Conservation (phyloP, 108 stramenopile genomes). For the Schizochytrium sp. region DNA sequence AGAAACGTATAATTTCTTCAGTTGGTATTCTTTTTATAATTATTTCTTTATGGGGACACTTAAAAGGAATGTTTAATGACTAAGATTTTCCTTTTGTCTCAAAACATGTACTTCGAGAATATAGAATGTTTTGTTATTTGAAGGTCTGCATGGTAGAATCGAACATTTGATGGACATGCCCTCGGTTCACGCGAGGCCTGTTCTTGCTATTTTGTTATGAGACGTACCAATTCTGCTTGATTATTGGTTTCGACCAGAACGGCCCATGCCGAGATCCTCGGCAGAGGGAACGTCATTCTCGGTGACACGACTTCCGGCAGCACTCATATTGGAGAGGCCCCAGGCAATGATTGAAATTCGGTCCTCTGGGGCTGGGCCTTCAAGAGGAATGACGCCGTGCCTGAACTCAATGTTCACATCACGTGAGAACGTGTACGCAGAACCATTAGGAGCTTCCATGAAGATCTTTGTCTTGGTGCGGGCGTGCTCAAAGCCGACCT, state of each 20-base stretch:
- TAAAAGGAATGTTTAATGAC: no score
- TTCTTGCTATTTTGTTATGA: not conserved
- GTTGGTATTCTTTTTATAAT: no score
- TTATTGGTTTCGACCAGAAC: not conserved
- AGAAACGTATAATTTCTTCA: no score
- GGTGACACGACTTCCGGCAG: not conserved
- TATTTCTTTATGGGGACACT: no score
- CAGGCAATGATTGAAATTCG: constrained; percentile 19
- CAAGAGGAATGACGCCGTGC: constrained; percentile 39
- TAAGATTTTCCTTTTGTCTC: no score
- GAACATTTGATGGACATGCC: no score
- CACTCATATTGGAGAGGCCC: constrained; percentile 7
- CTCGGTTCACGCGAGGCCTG: no score
- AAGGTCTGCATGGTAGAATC: no score
- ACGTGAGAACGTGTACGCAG: constrained; percentile 16
- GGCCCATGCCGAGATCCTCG: not conserved
- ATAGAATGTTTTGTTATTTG: no score
- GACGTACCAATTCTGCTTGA: not conserved
- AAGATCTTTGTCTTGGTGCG: constrained; percentile 46
- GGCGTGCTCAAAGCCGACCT: constrained; percentile 38
- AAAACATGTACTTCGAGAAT: no score
- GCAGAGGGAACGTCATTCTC: constrained; percentile 33
- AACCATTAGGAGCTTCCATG: not conserved
- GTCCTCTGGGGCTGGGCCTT: not conserved
- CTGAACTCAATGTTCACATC: constrained; percentile 40